These are phyloP conservation scores for Pythium plurisporium DNA, from an alignment of 352 stramenopile genomes.

Conservation along the genomic window DNA sequence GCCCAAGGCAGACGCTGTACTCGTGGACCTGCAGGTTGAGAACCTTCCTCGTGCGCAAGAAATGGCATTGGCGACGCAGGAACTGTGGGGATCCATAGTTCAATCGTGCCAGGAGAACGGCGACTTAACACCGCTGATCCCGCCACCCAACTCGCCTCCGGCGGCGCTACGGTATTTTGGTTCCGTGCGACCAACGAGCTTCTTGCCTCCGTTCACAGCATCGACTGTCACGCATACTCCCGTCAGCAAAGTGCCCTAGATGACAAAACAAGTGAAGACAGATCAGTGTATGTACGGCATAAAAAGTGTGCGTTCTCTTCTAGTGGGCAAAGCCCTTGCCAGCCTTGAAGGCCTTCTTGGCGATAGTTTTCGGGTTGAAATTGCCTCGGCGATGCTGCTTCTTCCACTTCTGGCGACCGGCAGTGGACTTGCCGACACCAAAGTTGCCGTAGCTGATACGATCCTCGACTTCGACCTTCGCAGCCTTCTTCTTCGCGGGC, in stretches of 20 bases:
- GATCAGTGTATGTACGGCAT: constrained; percentile 36
- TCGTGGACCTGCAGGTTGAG: constrained; percentile 44
- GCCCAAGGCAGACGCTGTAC: constrained; percentile 45
- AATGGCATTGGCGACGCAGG: constrained; percentile 31
- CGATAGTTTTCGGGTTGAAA: constrained; percentile 89
- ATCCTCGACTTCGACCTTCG: constrained; percentile 60
- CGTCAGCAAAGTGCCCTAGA: constrained; percentile 24
- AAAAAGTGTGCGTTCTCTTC: constrained; percentile 6
- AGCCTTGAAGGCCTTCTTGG: constrained; percentile 82
- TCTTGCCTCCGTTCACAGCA: constrained; percentile 40
- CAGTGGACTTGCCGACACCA: constrained; percentile 90
- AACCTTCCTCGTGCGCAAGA: constrained; percentile 29
- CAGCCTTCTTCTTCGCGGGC: constrained; percentile 33
- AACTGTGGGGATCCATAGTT: constrained; percentile 53
- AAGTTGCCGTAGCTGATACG: constrained; percentile 88
- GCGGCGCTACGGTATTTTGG: constrained; percentile 66
- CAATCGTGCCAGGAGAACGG: constrained; percentile 28
- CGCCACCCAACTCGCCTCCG: constrained; percentile 55
- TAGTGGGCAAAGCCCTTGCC: constrained; percentile 64
- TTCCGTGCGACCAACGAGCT: constrained; percentile 23
- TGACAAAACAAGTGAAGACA: constrained; percentile 10
- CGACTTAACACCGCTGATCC: constrained; percentile 45
- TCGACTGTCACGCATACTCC: constrained; percentile 18
- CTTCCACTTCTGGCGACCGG: constrained; percentile 94
- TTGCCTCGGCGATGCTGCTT: constrained; percentile 86